Evolutionary conservation across 1,284 basidiomycete genomes (phyloP), one percentile per base, ranked within the genome.

Genomic region (Sanghuangporus weigelae): DNA sequence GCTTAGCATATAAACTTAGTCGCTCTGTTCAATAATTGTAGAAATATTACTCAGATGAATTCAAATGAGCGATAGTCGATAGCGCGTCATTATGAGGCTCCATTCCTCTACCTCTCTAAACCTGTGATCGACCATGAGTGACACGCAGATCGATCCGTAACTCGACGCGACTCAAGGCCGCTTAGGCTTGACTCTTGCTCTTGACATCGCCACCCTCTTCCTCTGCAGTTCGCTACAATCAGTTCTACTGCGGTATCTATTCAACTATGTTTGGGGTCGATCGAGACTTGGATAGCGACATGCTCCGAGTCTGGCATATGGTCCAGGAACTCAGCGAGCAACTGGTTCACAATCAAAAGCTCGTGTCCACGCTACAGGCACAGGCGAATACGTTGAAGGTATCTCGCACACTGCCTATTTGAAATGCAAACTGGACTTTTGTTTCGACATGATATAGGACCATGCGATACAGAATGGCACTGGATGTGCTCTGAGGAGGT

Each of bases 281-380:
- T 19, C 61, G 76, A 73, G 74, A 76, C 71, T 81, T 88, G 79
- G 92, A 95, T 68, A 81, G 78, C 67, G 92, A 95, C 69, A 73
- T 93, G 63, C 71, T 86, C 51, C 81, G 87, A 35, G 81, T 91
- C 66, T 93, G 89, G 87, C 84, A 88, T 65, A 81, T 95, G 63
- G 83, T 95, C 7, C 84, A 86, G 68, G 92, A 95, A 71, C 83
- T 95, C 69, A 83, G 84, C 75, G 92, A 95, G 51, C 96, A 98
- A 77, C 86, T 98, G 63, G 81, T 86, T 0, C 85, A 87, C 68
- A 98, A 98, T 76, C 84, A 93, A 59, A 90, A 92, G 71, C 81
- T 94, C 62, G 83, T 93, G 10, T 79, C 77, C 48, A 81, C 86
- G 3, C 81, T 99, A 38, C 87, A 93, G 66, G 78, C 82, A 16